These are phyloP conservation scores for Skeletonema grethae DNA, from an alignment of 108 stramenopile species.

Conservation along the genomic window DNA sequence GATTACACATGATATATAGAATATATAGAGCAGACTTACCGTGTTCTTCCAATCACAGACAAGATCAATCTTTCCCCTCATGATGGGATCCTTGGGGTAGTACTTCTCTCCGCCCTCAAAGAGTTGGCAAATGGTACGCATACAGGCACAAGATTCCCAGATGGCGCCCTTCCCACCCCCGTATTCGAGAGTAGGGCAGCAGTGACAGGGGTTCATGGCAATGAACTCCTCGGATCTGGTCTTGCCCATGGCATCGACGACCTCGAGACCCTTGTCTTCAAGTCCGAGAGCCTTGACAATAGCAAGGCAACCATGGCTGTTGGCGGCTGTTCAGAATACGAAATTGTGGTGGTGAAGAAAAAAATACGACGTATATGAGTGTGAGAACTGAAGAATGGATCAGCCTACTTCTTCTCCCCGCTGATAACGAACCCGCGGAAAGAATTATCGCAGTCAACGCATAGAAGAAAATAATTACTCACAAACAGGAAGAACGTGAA, in stretches of 20 bases:
- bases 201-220: conserved; percentile 44
- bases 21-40: background rate
- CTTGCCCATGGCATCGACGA: conserved; percentile 46
- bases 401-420: background rate
- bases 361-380: background rate
- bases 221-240: conserved; percentile 53
- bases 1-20: background rate
- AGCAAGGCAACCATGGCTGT: conserved; percentile 44
- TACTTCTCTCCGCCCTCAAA: conserved; percentile 32
- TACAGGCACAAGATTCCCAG: conserved; percentile 47
- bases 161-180: conserved; percentile 31
- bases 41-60: conserved; percentile 42
- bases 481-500: background rate
- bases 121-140: conserved; percentile 41
- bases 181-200: conserved; percentile 45
- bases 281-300: conserved; percentile 31
- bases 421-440: too few relatives aligned
- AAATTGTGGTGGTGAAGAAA: background rate
- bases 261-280: conserved; percentile 28
- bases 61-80: conserved; percentile 46
- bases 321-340: conserved; percentile 22
- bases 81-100: conserved; percentile 38
- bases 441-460: too few relatives aligned
- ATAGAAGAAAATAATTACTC: background rate
- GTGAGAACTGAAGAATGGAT: background rate